A percentile compares a stretch with the other conserved stretches of the same genome.
These are phyloP conservation scores for Trichoderma sp. DNA, from an alignment of 2,329 filamentous ascomycete species.

Conservation along the genomic window DNA sequence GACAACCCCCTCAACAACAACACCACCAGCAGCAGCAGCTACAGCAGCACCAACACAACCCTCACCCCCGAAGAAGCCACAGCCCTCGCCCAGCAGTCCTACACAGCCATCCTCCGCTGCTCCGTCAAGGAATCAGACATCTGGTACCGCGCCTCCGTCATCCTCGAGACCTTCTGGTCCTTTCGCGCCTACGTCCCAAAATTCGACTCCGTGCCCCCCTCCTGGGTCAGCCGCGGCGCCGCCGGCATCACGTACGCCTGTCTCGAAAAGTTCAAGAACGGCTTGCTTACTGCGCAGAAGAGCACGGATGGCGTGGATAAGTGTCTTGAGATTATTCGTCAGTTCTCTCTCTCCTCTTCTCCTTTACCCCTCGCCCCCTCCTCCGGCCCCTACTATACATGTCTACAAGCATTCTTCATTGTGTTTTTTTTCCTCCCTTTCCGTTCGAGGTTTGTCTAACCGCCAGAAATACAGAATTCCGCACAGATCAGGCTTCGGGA, in stretches of 20 bases:
- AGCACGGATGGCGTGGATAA: constrained; percentile 39
- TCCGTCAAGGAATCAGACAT: constrained; percentile 55
- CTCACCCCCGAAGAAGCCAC: constrained; percentile 38
- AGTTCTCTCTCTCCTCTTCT: background rate
- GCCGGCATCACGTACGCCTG: constrained; percentile 56
- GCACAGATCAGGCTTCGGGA: constrained; percentile 7
- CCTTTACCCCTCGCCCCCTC: background rate
- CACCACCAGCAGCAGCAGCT: too few species aligned
- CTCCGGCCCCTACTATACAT: too few species aligned
- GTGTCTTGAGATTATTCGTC: constrained; percentile 39
- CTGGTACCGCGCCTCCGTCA: constrained; percentile 47
- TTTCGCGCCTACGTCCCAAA: constrained; percentile 44
- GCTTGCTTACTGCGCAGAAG: constrained; percentile 44
- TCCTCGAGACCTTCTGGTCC: constrained; percentile 55
- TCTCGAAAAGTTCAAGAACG: constrained; percentile 50
- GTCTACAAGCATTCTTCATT: too few species aligned
- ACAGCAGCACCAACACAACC: too few species aligned
- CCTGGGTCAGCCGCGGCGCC: constrained; percentile 50
- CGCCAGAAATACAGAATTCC: background rate
- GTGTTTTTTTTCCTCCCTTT: too few species aligned
- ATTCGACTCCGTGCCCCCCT: constrained; percentile 46
- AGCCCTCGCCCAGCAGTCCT: constrained; percentile 38
- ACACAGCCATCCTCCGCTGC: constrained; percentile 46
- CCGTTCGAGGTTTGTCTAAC: too few species aligned
- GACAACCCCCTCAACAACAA: too few species aligned